Base-by-base conservation (phyloP, 2,329 filamentous ascomycete species). In the Trichoderma semiorbis region DNA sequence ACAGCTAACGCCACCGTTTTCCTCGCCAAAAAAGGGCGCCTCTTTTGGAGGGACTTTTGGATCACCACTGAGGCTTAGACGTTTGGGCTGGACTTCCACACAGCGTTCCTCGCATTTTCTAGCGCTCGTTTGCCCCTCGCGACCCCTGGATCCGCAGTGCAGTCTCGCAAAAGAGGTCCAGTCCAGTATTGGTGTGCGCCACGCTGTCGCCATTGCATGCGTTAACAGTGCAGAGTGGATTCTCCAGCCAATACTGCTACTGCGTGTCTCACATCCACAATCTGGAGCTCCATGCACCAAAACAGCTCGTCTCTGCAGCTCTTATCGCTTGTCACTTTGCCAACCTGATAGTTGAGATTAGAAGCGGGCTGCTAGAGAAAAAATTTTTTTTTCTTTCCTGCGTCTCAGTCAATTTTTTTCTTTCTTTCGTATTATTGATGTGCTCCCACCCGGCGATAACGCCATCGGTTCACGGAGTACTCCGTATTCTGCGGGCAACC, bases 1-100 rank as follows among this genome's bases (percentile, higher is more conserved):
- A 28, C 50, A 50, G 32, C 61, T 10, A 62, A 32, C 63, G 60
- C 63, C 66, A 55, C 65, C 62, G 12, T 39, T 26, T 12, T 18
- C 10, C 24, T 57, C 24, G 47, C 50, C 21, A 30, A 18, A 65
- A 65, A 32, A 28, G 28, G 21, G 26, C 14, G 34, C 34, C 34
- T 36, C 5, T 36, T 36, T 6, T 36, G 39, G 71, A 72, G 50
- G 72, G 67, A 61, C 71, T 72, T 73, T 73, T 73, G 69, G 71
- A 57, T 60, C 34, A 34, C 30, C 28, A 30, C 63, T 43, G 72
- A 63, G 71, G 70, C 71, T 72, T 60, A 68, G 70, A 66, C 72
- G 53, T 43, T 14, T 53, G n/a, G 63, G 28, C 66, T 63, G 43
- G 58, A 32, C 66, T 72, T 73, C 66, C 16, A 67, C 57, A 34